Evolutionary conservation across 805 yeast genomes (phyloP).

Genomic region (Candida easanensis): DNA sequence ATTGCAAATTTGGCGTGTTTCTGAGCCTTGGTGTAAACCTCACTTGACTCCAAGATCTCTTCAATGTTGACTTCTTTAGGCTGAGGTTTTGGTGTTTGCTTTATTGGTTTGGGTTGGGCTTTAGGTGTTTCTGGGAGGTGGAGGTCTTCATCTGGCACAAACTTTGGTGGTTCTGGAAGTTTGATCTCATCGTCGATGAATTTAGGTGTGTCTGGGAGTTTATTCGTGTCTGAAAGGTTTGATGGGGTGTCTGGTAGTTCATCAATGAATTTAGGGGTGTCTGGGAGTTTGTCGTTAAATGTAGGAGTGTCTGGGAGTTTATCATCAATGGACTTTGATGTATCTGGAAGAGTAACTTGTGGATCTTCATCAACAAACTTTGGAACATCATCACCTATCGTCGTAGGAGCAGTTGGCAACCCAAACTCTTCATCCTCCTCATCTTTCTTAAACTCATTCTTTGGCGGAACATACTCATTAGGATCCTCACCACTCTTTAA

Average conservation of each 20-base stretch:
- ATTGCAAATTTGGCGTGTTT: conserved; percentile 73
- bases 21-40: conserved; percentile 56
- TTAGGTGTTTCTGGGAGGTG: not conserved
- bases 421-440: conserved; percentile 8
- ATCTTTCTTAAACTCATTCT: conserved; percentile 3
- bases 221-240: no score
- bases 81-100: not conserved
- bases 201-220: not conserved
- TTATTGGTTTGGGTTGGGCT: conserved; percentile 4
- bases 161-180: conserved; percentile 15
- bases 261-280: not conserved
- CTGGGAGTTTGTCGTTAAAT: not conserved
- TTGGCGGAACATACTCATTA: conserved; percentile 46
- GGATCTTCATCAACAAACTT: conserved; percentile 4
- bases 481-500: conserved; percentile 52
- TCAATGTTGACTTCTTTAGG: conserved; percentile 33
- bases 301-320: conserved; percentile 15
- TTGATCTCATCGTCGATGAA: not conserved
- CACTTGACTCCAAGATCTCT: conserved; percentile 53
- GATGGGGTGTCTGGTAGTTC: no score
- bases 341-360: conserved; percentile 5
- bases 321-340: not conserved
- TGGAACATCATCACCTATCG: conserved; percentile 7
- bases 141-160: not conserved
- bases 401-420: conserved; percentile 15